These are phyloP conservation scores for Thermothielavioides terrestris DNA, from an alignment of 495 filamentous ascomycete species.

Conservation along the genomic window DNA sequence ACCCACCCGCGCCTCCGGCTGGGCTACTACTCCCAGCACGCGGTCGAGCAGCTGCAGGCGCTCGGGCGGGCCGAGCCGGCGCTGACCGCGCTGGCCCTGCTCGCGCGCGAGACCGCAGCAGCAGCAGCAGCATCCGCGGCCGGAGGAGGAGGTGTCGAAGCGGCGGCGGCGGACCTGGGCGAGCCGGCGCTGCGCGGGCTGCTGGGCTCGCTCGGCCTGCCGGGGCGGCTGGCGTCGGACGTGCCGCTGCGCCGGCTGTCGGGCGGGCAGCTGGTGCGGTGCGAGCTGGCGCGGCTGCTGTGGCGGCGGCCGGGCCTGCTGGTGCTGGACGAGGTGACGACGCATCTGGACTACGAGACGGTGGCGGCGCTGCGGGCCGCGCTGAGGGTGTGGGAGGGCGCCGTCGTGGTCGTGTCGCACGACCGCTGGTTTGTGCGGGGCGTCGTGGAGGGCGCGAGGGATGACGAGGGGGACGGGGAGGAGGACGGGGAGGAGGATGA, in stretches of 20 bases:
- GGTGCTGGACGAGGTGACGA: conserved; percentile 76
- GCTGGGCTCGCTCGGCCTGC: conserved; percentile 55
- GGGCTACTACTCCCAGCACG: conserved; percentile 71
- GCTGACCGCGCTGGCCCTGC: conserved; percentile 53
- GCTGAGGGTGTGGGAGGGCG: conserved; percentile 57
- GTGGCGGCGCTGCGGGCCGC: conserved; percentile 59
- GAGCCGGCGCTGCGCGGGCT: conserved; percentile 56
- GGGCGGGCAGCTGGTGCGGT: conserved; percentile 70
- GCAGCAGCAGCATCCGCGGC: no score
- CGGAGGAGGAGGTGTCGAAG: no score
- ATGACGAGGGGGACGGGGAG: conserved; percentile 44
- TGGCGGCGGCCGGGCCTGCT: conserved; percentile 62
- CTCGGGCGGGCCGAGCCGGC: conserved; percentile 32
- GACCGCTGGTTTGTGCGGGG: conserved; percentile 66
- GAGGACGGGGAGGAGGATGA: conserved; percentile 37
- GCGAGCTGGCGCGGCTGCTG: conserved; percentile 61
- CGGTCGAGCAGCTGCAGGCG: conserved; percentile 56
- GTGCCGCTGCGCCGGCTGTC: conserved; percentile 60
- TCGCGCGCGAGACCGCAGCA: conserved; percentile 38
- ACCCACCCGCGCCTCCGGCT: conserved; percentile 57
- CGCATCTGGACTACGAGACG: conserved; percentile 74
- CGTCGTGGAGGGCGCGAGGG: conserved; percentile 56
- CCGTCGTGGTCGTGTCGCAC: conserved; percentile 64
- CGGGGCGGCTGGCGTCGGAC: conserved; percentile 56
- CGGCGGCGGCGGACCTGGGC: conserved; percentile 40